Evolutionary conservation across 139 green algal species (phyloP), one percentile per base, ranked within the genome.

Genomic region (Eudorina sp.): DNA sequence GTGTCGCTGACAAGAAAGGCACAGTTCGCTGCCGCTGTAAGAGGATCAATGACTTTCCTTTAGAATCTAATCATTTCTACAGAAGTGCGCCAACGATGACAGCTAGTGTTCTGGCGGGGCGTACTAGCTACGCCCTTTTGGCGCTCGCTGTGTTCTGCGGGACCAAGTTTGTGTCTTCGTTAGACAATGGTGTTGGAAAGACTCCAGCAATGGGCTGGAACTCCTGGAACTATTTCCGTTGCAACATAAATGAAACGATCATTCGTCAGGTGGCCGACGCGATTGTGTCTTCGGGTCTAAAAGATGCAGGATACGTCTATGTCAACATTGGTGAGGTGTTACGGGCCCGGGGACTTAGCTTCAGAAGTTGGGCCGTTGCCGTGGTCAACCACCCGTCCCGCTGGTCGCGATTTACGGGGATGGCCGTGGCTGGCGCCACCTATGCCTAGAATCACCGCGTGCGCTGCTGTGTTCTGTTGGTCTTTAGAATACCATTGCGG

Each of bases 251-350:
- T 55, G 91, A 94, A 31, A 89, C 78, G 7, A 70, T 91, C 31
- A 90, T 94, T 31, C 70, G 53, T 25, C 70, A 91, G 25, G 91
- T 92, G 48, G 91, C 89, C 14, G 91, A 94, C 46, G 82, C 89
- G 0, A 92, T 94, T 3, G 91, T 91, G 34, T 48, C 76, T 3
- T 90, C 58, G 27, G 91, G 91, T 9, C 83, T 94, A 2, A 68
- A 78, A 45, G 91, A 94, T 73, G 91, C 89, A 5, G 89, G 91
- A 16, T 93, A 84, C 43, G 14, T 53, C 1, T 93, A 93, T 31
- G 66, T 92, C 40, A 92, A 92, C 73, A 90, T 91, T n/a, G 88
- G 86, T 90, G 62, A n/a, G n/a, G n/a, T n/a, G n/a, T n/a, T n/a
- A n/a, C n/a, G n/a, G n/a, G n/a, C n/a, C n/a, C n/a, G n/a, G n/a